These are phyloP conservation scores for Iris macrosiphon DNA, from an alignment of 106 monocot species.

Conservation along the genomic window DNA sequence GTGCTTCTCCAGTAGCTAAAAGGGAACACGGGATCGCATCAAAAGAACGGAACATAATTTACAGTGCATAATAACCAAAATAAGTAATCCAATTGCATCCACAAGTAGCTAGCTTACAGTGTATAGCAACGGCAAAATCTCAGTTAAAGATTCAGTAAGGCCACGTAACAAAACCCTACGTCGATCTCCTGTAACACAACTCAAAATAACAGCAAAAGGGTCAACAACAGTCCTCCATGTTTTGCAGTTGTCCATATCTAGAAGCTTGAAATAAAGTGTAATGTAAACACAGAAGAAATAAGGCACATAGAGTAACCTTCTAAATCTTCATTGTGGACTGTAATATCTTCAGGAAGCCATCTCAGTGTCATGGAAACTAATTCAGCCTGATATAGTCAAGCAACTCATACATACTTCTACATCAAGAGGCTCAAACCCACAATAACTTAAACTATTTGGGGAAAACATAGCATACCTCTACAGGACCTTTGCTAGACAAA, in stretches of 20 bases:
- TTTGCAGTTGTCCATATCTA: constrained; percentile 1
- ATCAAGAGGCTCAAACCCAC: constrained; percentile 4
- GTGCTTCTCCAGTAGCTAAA: constrained; percentile 88
- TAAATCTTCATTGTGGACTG: constrained; percentile 98
- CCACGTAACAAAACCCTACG: constrained; percentile 77
- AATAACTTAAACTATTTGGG: constrained; percentile 4
- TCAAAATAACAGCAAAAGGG: constrained; percentile 1
- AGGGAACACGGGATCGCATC: too few relatives aligned
- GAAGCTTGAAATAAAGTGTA: too few relatives aligned
- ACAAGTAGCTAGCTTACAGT: constrained; percentile 67
- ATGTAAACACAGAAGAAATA: too few relatives aligned
- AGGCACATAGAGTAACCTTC: constrained; percentile 53
- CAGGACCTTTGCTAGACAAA: constrained; percentile 72
- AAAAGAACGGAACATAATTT: too few relatives aligned
- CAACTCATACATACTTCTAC: constrained; percentile 6
- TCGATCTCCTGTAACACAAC: constrained; percentile 59
- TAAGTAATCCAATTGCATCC: background rate
- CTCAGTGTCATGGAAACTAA: constrained; percentile 94
- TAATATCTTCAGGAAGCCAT: constrained; percentile 99
- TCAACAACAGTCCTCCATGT: background rate
- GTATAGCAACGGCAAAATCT: constrained; percentile 89
- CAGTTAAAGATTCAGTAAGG: constrained; percentile 75
- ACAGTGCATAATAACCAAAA: background rate
- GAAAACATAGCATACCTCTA: constrained; percentile 46
- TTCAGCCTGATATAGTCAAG: constrained; percentile 57